Percentiles rank a stretch among this genome's conserved stretches.
phyloP scores from a whole-genome alignment of 805 yeast species.

The Candida sonorensis region DNA sequence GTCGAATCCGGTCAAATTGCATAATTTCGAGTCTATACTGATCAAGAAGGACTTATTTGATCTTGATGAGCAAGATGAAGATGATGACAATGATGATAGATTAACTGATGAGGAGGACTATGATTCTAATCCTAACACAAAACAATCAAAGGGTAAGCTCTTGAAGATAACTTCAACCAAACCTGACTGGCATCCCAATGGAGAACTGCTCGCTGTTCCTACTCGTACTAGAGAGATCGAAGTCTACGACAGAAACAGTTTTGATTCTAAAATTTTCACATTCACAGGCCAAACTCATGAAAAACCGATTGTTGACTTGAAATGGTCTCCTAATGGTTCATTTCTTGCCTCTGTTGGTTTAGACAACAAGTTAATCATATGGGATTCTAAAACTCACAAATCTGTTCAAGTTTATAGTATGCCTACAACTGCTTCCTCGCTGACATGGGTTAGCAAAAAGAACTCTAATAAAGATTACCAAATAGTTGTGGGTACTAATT shows the following conservation, averaged over 20 bases:
- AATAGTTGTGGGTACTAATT: conserved; percentile 36
- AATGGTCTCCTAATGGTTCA: conserved; percentile 57
- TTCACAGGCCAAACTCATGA: conserved; percentile 21
- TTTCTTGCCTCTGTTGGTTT: conserved; percentile 52
- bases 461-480: conserved; percentile 12
- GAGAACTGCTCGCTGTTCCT: conserved; percentile 65
- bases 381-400: conserved; percentile 40
- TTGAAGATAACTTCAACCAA: conserved; percentile 32
- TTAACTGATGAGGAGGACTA: conserved; percentile 16
- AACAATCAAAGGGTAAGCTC: too few relatives aligned
- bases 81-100: conserved; percentile 21
- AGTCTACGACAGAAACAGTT: conserved; percentile 35
- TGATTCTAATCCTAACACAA: conserved; percentile 31
- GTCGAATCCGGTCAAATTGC: conserved; percentile 45
- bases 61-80: conserved; percentile 34
- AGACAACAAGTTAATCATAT: conserved; percentile 46
- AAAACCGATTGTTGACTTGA: conserved; percentile 40
- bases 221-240: conserved; percentile 40
- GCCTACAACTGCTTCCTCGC: conserved; percentile 16
- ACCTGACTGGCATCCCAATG: conserved; percentile 66
- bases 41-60: conserved; percentile 27
- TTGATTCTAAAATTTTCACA: conserved; percentile 11
- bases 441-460: conserved; percentile 28
- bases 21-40: too few relatives aligned
- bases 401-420: conserved; percentile 25